Percentiles rank a stretch among this genome's conserved stretches.
Evolutionary conservation across 164 flowering plant species (phyloP).

Genomic region (Litsea cubeba): DNA sequence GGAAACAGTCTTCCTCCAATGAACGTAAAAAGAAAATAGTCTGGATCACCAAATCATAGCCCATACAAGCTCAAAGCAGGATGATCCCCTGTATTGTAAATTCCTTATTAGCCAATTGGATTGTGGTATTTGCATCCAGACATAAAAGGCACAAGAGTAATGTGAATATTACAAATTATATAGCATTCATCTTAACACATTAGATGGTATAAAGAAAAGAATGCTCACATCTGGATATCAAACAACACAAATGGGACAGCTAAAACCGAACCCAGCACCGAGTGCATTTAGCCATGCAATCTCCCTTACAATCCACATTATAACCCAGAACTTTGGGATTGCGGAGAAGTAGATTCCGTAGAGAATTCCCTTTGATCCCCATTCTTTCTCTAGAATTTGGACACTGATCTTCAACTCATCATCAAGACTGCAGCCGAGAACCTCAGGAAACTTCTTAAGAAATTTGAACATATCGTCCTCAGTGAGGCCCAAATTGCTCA

Average conservation of each 20-base stretch:
- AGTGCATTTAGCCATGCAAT: conserved; percentile 85
- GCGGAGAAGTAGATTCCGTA: conserved; percentile 71
- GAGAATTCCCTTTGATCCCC: conserved; percentile 82
- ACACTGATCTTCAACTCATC: conserved; percentile 67
- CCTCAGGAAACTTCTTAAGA: conserved; percentile 94
- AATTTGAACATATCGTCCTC: conserved; percentile 74
- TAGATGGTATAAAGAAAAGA: not conserved
- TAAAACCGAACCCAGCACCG: conserved; percentile 97
- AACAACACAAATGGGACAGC: conserved; percentile 4
- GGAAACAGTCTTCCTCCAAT: too few relatives aligned
- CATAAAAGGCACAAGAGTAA: not conserved
- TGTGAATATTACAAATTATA: not conserved
- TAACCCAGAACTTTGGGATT: conserved; percentile 90
- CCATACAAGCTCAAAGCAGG: not conserved
- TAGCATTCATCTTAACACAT: not conserved
- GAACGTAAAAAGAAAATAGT: not conserved
- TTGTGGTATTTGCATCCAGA: not conserved
- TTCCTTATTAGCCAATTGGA: not conserved
- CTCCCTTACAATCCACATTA: conserved; percentile 91
- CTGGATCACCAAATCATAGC: not conserved
- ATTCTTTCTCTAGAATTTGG: conserved; percentile 46
- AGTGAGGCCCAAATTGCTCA: conserved; percentile 61
- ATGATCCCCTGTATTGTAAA: not conserved
- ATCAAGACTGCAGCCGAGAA: conserved; percentile 81
- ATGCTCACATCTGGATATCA: not conserved